A percentile compares a stretch with the other conserved stretches of the same genome.
These are phyloP conservation scores for Globisporangium mamillatum DNA, from an alignment of 352 stramenopile species.

Conservation along the genomic window DNA sequence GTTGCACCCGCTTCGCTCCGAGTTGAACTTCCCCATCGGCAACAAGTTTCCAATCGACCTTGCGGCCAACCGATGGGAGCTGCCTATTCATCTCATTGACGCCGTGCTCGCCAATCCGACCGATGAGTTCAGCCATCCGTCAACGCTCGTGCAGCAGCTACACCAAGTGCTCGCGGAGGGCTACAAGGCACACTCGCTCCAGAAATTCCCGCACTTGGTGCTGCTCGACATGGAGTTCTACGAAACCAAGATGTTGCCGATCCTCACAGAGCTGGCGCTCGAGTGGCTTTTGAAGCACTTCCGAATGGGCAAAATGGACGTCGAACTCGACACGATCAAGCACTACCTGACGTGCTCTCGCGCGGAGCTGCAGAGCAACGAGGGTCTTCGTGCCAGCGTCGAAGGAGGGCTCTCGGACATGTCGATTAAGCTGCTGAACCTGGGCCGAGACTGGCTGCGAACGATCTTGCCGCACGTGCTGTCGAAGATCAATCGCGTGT, in stretches of 20 bases:
- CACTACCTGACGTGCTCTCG: constrained; percentile 69
- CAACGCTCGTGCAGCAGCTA: constrained; percentile 52
- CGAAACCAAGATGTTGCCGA: constrained; percentile 87
- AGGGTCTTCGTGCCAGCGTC: constrained; percentile 76
- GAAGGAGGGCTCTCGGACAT: constrained; percentile 69
- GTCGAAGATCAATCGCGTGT: constrained; percentile 99
- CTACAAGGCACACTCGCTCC: constrained; percentile 91
- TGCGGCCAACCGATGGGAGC: constrained; percentile 87
- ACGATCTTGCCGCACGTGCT: constrained; percentile 98
- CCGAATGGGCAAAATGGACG: constrained; percentile 93
- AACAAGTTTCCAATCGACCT: constrained; percentile 91
- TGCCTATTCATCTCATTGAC: constrained; percentile 94
- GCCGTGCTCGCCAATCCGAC: constrained; percentile 77
- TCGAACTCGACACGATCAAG: constrained; percentile 69
- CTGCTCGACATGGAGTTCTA: constrained; percentile 98
- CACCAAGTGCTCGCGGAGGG: constrained; percentile 90
- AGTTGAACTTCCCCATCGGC: constrained; percentile 91
- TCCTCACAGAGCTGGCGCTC: constrained; percentile 89
- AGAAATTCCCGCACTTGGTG: constrained; percentile 97
- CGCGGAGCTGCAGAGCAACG: constrained; percentile 61
- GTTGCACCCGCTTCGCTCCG: constrained; percentile 86
- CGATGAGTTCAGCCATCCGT: constrained; percentile 9
- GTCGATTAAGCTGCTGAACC: constrained; percentile 98
- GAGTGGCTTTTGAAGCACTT: constrained; percentile 85
- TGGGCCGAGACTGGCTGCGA: constrained; percentile 96